A percentile compares a stretch with the other conserved stretches of the same genome.
Conservation (phyloP, 805 yeast genomes). For the Nakazawaea populi region DNA sequence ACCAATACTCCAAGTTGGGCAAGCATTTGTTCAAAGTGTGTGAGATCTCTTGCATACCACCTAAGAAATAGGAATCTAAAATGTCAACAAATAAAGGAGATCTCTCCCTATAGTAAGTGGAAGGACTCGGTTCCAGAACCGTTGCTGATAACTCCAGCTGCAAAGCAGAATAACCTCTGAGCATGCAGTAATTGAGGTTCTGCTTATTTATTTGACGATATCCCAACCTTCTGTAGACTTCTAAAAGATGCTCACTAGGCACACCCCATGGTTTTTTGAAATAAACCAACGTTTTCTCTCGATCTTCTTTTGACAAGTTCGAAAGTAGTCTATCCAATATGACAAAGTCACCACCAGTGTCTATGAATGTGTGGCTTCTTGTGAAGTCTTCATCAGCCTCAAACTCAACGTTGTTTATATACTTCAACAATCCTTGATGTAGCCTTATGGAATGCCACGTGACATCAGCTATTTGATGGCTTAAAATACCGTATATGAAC, state of each 20-base stretch:
- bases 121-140: neutral
- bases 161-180: constrained; percentile 35
- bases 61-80: constrained; percentile 42
- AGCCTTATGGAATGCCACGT: constrained; percentile 62
- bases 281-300: constrained; percentile 14
- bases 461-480: constrained; percentile 61
- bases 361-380: constrained; percentile 49
- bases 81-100: constrained; percentile 40
- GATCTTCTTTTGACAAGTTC: constrained; percentile 13
- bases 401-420: constrained; percentile 48
- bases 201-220: constrained; percentile 21
- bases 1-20: constrained; percentile 34
- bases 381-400: constrained; percentile 32
- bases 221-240: constrained; percentile 34
- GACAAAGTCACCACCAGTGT: constrained; percentile 61
- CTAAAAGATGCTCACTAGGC: constrained; percentile 37
- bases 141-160: neutral
- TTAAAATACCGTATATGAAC: constrained; percentile 50
- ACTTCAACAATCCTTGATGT: constrained; percentile 48
- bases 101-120: constrained; percentile 13
- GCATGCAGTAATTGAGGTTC: constrained; percentile 42
- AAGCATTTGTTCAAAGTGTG: constrained; percentile 33
- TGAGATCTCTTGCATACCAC: constrained; percentile 46
- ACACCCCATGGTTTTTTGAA: constrained; percentile 31
- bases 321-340: constrained; percentile 32